Base-by-base conservation (phyloP, 768 basidiomycete species). In the Boletus fagicola region DNA sequence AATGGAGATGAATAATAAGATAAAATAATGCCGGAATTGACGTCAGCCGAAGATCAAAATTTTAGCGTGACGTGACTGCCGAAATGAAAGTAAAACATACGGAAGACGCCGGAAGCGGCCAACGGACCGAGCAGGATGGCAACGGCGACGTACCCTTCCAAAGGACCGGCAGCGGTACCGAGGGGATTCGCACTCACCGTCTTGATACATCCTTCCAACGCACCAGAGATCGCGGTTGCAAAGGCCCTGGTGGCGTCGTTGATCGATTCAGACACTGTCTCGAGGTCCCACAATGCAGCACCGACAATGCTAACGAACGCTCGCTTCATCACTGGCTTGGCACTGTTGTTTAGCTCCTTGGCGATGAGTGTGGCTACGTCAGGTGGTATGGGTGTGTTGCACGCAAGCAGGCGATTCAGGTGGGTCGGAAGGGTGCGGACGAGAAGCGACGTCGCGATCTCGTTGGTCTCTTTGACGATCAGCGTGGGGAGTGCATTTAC, bases 101-200 rank as follows among this genome's bases (percentile, higher is more conserved):
- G 80, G 56, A 85, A 83, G 61, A 78, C 71, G 20, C 77, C 77
- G 12, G 78, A 78, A 42, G 71, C 74, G 22, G 78, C 65, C 42
- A 88, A 65, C 0, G 86, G 84, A 1, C 88, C 86, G 7, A 93
- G 76, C 10, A 93, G 72, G 3, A 86, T 72, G 1, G 91, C 82
- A 24, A 85, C 68, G 1, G 90, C 85, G 13, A 94, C 80, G 67
- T 94, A 96, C 0, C 90, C 94, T 65, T 97, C 95, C 42, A 90
- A 67, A n/a, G 88, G 87, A 0, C 88, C 88, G 0, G 79, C 81
- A 43, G 79, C 69, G 0, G 81, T 74, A 51, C 79, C 83, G 45
- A 88, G 65, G 0, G 87, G 82, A 66, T 85, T 88, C 16, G 76
- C 72, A 8, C 83, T 73, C 18, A 88, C 82, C 10, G 77, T 78